Percentiles rank a stretch among this genome's conserved stretches.
Conservation (phyloP, 257 asterid genomes). For the Voacanga thouarsii region DNA sequence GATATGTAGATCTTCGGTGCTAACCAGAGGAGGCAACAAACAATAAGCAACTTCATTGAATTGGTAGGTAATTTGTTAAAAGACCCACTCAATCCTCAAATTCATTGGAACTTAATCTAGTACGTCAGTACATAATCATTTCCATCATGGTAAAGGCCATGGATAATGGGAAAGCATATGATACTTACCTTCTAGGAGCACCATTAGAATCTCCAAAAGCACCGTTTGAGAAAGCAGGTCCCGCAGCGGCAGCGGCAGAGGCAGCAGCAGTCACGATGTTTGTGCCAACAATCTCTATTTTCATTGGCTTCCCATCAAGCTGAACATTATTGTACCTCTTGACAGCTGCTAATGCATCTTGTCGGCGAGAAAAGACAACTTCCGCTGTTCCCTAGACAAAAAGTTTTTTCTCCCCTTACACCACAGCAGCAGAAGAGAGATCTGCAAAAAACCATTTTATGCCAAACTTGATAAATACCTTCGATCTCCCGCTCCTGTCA, state of each 20-base stretch:
- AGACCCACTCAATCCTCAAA: no score
- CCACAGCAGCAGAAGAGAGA: slow-evolving; percentile 27
- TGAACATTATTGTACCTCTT: slow-evolving; percentile 61
- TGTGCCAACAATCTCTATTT: slow-evolving; percentile 56
- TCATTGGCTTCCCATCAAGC: slow-evolving; percentile 73
- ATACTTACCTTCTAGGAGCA: slow-evolving; percentile 37
- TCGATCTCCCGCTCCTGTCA: slow-evolving; percentile 93
- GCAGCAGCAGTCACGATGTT: slow-evolving; percentile 34
- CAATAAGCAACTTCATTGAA: not conserved
- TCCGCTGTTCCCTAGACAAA: slow-evolving; percentile 89
- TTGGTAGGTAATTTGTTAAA: not conserved
- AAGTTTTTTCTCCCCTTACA: slow-evolving; percentile 18
- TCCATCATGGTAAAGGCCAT: not conserved
- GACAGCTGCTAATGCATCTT: slow-evolving; percentile 59
- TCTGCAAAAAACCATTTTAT: slow-evolving; percentile 22
- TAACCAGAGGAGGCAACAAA: not conserved
- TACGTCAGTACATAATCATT: not conserved
- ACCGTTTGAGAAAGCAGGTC: slow-evolving; percentile 29
- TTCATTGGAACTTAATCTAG: not conserved
- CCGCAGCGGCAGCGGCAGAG: slow-evolving; percentile 31
- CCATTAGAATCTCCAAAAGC: slow-evolving; percentile 34
- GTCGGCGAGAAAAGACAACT: slow-evolving; percentile 55
- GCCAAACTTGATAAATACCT: slow-evolving; percentile 51
- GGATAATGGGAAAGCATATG: not conserved
- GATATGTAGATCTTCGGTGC: not conserved